Base-by-base conservation (phyloP, 1,284 basidiomycete genomes). In the Ustilago shanxiensis region DNA sequence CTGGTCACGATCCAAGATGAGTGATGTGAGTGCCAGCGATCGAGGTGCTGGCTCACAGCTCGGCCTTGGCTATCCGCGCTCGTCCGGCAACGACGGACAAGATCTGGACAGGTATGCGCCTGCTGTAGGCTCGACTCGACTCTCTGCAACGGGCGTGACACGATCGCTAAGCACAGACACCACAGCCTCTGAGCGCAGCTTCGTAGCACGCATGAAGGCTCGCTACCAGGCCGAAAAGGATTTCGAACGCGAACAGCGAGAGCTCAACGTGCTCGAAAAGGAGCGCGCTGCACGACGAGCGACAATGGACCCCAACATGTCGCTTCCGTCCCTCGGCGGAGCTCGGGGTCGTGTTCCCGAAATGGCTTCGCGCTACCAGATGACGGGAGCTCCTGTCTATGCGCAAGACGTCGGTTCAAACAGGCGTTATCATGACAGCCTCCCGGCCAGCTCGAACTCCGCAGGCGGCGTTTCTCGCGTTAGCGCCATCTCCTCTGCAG, bases 161-260 rank as follows among this genome's bases (percentile, higher is more conserved):
- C 72, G 82, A n/a, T 79, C 76, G 41, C 66, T 82, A 7, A 80
- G 79, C 64, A 82, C 72, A 35, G 81, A 81, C 50, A 81, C 76
- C 16, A 82, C 80, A 24, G 79, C 76, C 28, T 80, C 77, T 22
- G 81, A 83, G 54, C 74, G 81, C 31, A 83, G 81, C 72, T 83
- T 83, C 66, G 82, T 83, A 1, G 79, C 82, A 7, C 62, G 80
- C 16, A 83, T 83, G 82, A 83, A 82, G 61, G 79, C 79, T 6
- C 77, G 73, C 39, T 83, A 83, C 66, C 82, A 83, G 50, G 79
- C 66, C 6, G 82, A 83, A 39, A 83, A 83, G 68, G 77, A 77
- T 35, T 35, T 73, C 10, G 72, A 73, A 41, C 54, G 70, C 9
- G 69, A 76, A 61, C 66, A 75, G 52, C 61, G 72, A 35, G 66